Evolutionary conservation across 139 green algal genomes (phyloP).

Genomic region (Gonium pectorale): DNA sequence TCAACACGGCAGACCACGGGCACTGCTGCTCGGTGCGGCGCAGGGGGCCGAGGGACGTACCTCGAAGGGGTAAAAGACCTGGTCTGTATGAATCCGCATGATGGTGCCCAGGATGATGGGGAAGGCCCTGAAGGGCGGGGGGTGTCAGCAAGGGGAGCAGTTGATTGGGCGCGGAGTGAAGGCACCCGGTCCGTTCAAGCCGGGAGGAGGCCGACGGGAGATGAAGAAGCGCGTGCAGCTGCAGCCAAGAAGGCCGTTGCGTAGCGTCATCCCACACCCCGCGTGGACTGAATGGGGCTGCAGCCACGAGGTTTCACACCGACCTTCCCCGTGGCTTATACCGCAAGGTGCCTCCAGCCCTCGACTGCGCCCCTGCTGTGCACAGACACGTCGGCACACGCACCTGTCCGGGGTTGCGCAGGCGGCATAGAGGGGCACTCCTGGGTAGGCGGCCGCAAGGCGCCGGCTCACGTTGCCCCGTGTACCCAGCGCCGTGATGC

Average conservation of each 20-base stretch:
- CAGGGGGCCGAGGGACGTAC: neutral
- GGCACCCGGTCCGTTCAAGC: too few species aligned
- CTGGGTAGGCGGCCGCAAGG: slow-evolving; percentile 16
- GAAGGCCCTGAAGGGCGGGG: slow-evolving; percentile 39
- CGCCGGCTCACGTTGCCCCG: slow-evolving; percentile 10
- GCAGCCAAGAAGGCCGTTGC: too few species aligned
- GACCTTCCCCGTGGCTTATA: too few species aligned
- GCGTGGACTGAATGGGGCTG: too few species aligned
- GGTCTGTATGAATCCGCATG: slow-evolving; percentile 11
- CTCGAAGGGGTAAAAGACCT: slow-evolving; percentile 48
- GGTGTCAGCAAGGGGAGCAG: neutral
- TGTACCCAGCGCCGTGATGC: slow-evolving; percentile 32
- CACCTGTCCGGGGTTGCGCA: slow-evolving; percentile 18
- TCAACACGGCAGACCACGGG: too few species aligned
- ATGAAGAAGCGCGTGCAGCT: too few species aligned
- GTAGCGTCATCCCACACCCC: too few species aligned
- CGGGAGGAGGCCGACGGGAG: too few species aligned
- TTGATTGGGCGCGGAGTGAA: neutral
- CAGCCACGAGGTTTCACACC: too few species aligned
- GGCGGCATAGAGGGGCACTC: slow-evolving; percentile 40
- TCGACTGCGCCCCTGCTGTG: neutral
- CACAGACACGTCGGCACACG: neutral
- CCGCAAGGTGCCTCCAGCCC: too few species aligned
- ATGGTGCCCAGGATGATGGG: slow-evolving; percentile 53
- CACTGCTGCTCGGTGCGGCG: too few species aligned